Conservation (phyloP, 345 rosid genomes). For the Acer campestre region DNA sequence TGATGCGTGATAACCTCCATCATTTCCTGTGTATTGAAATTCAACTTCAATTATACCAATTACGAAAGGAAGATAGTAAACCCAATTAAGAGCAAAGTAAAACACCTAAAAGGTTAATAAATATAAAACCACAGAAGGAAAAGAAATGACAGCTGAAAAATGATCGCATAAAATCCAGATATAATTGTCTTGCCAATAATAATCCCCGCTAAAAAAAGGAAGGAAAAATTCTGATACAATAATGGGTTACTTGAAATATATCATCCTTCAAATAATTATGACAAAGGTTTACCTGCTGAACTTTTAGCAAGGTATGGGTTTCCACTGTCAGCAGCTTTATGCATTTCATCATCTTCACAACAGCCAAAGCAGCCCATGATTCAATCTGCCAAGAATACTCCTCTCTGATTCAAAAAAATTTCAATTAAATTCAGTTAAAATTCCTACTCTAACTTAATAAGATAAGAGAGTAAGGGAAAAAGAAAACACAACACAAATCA, state of each 20-base stretch:
- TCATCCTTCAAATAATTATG: conserved; percentile 5
- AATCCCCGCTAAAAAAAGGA: not conserved
- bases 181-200: not conserved
- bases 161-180: not conserved
- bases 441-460: not conserved
- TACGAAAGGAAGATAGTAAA: not conserved
- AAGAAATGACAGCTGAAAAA: not conserved
- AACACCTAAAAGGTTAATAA: not conserved
- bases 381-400: conserved; percentile 25
- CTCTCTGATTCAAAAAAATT: conserved; percentile 13
- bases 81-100: not conserved
- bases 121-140: not conserved
- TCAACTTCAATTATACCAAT: not conserved
- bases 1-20: conserved; percentile 49
- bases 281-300: conserved; percentile 54
- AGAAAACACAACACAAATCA: conserved; percentile 5
- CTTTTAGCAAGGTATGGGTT: conserved; percentile 57
- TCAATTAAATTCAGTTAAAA: conserved; percentile 3
- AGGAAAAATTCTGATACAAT: not conserved
- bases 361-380: conserved; percentile 87
- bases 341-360: conserved; percentile 73
- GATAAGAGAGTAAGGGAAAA: not conserved
- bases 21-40: conserved; percentile 39
- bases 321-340: conserved; percentile 67
- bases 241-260: not conserved